Evolutionary conservation across 371 early-diverging fungal species (phyloP).

Genomic region (Syncephalastrum contaminatum): DNA sequence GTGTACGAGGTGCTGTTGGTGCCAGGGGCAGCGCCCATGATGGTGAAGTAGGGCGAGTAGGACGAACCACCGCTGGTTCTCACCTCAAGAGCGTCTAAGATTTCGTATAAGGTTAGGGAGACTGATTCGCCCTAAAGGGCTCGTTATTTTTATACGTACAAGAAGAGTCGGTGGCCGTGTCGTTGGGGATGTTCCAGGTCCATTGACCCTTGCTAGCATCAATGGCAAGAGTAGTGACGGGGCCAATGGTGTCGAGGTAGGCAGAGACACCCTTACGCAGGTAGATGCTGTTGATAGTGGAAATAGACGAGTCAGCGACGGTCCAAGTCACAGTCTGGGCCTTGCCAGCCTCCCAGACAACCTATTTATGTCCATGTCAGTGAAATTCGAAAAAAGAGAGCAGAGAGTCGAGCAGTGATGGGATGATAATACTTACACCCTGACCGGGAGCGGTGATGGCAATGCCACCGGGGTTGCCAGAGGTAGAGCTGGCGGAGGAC

Average conservation of each 20-base stretch:
- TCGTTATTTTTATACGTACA: constrained; percentile 21
- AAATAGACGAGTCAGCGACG: constrained; percentile 13
- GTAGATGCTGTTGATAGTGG: constrained; percentile 25
- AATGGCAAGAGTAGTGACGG: constrained; percentile 3
- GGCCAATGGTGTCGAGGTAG: constrained; percentile 19
- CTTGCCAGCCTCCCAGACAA: constrained; percentile 30
- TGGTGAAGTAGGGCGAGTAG: constrained; percentile 44
- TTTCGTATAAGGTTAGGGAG: neutral
- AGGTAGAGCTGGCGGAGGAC: neutral
- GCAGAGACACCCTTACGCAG: constrained; percentile 30
- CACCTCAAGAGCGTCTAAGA: constrained; percentile 33
- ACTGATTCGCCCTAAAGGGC: too few species aligned
- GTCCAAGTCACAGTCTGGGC: constrained; percentile 30
- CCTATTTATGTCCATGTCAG: constrained; percentile 13
- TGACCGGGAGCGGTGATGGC: constrained; percentile 23
- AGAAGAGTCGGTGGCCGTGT: constrained; percentile 19
- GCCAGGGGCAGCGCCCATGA: constrained; percentile 27
- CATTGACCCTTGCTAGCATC: constrained; percentile 15
- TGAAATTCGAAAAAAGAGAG: neutral
- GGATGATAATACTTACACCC: constrained; percentile 27
- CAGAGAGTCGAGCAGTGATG: neutral
- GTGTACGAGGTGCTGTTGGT: constrained; percentile 8
- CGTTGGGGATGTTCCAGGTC: constrained; percentile 32
- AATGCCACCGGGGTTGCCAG: constrained; percentile 9
- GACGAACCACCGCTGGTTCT: constrained; percentile 28